phyloP scores from a whole-genome alignment of 345 rosid species.

The Salix suchowensis region DNA sequence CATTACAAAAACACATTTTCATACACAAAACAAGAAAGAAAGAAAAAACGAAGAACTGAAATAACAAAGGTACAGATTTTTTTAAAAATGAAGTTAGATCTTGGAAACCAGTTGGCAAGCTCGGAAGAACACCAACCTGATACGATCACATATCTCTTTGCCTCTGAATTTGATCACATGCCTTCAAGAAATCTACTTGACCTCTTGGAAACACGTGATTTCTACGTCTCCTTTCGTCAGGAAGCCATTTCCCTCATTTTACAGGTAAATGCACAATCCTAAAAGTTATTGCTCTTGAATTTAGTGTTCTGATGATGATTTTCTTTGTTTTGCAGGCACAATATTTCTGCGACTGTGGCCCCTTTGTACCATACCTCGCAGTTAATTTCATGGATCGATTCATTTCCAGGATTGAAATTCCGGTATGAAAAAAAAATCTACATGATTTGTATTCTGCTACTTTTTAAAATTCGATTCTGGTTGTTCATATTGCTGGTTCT shows the following conservation, averaged over 20 bases:
- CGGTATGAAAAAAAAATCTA: constrained; percentile 19
- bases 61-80: too few relatives aligned
- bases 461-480: background rate
- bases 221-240: constrained; percentile 31
- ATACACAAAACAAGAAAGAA: too few relatives aligned
- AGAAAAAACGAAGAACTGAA: too few relatives aligned
- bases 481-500: background rate
- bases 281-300: background rate
- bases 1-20: too few relatives aligned
- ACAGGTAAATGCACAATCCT: constrained; percentile 20
- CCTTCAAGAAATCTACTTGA: constrained; percentile 24
- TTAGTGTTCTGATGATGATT: background rate
- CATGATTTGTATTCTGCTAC: background rate
- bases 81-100: constrained; percentile 33
- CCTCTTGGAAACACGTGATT: constrained; percentile 12
- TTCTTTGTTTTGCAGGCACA: constrained; percentile 6
- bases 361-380: constrained; percentile 38
- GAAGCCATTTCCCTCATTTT: constrained; percentile 42
- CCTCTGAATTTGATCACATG: constrained; percentile 45
- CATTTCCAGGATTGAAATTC: constrained; percentile 34
- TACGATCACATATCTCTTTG: constrained; percentile 27
- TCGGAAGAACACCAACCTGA: constrained; percentile 15
- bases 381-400: constrained; percentile 49
- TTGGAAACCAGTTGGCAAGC: constrained; percentile 41
- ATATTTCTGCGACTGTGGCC: constrained; percentile 28